Conservation (phyloP, 768 basidiomycete species). For the Amanita molliuscula region DNA sequence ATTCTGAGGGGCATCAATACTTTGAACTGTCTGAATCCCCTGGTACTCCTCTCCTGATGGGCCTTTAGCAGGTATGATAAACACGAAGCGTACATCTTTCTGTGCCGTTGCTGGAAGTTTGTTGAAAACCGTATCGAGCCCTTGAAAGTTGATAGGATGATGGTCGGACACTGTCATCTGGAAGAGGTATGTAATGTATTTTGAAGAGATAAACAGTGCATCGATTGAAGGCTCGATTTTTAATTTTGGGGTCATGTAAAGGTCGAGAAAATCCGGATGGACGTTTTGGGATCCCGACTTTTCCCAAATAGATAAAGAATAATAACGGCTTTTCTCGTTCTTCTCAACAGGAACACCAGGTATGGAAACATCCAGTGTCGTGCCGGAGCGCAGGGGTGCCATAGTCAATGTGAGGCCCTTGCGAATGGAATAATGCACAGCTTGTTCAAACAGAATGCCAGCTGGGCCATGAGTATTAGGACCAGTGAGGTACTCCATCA, state of each 20-base stretch:
- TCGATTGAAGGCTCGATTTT: conserved; percentile 3
- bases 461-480: conserved; percentile 1
- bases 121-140: conserved; percentile 1
- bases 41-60: neutral
- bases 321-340: conserved; percentile 4
- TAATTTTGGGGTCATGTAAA: conserved; percentile 6
- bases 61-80: conserved; percentile 5
- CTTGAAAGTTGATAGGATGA: conserved; percentile 6
- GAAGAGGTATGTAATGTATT: conserved; percentile 7
- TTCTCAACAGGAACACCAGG: neutral
- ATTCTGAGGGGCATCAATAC: neutral
- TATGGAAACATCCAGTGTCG: neutral
- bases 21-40: neutral
- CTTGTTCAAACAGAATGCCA: conserved; percentile 7
- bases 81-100: conserved; percentile 6
- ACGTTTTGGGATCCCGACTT: conserved; percentile 1
- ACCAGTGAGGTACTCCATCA: neutral
- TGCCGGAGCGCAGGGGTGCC: neutral
- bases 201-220: conserved; percentile 7
- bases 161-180: conserved; percentile 8
- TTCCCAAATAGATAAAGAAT: neutral
- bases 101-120: conserved; percentile 3
- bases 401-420: neutral
- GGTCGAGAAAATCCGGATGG: neutral
- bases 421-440: conserved; percentile 1